phyloP scores from a whole-genome alignment of 164 flowering plant species.

The Nymphaea thermarum region DNA sequence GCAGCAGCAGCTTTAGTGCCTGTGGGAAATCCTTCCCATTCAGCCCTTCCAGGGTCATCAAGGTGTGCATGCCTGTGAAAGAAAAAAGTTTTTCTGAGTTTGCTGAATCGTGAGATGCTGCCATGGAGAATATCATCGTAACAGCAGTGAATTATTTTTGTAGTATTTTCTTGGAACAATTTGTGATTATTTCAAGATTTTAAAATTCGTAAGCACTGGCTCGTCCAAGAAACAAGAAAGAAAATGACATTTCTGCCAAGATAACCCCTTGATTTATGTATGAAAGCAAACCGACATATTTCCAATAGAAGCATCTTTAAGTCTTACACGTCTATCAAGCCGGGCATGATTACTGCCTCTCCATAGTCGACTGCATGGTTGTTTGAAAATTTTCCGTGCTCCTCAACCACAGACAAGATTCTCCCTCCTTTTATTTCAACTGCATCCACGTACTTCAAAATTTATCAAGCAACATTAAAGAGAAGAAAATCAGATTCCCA shows the following conservation, averaged over 20 bases:
- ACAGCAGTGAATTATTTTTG: too few species aligned
- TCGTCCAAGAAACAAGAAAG: too few species aligned
- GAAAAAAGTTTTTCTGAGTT: neutral
- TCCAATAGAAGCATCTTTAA: neutral
- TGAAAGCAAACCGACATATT: too few species aligned
- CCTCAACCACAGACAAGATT: conserved; percentile 48
- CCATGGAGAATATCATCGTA: too few species aligned
- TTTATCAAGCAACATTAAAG: too few species aligned
- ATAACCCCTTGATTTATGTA: too few species aligned
- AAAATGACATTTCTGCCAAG: too few species aligned
- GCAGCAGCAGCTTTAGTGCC: conserved; percentile 99
- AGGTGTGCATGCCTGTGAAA: conserved; percentile 80
- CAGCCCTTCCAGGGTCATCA: conserved; percentile 95
- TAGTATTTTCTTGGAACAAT: too few species aligned
- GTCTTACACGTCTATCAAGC: conserved; percentile 92
- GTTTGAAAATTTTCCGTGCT: conserved; percentile 20
- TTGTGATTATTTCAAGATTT: too few species aligned
- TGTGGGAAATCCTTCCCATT: conserved; percentile 97
- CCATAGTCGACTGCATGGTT: conserved; percentile 60
- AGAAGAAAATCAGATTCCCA: too few species aligned
- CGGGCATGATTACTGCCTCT: conserved; percentile 96
- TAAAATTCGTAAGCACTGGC: too few species aligned
- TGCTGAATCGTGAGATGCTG: too few species aligned
- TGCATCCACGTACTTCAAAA: conserved; percentile 12
- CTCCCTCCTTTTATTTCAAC: conserved; percentile 75